Percentiles rank a stretch among this genome's conserved stretches.
Evolutionary conservation across 192 early-diverging fungal genomes (phyloP).

Genomic region (Piromyces sp.): DNA sequence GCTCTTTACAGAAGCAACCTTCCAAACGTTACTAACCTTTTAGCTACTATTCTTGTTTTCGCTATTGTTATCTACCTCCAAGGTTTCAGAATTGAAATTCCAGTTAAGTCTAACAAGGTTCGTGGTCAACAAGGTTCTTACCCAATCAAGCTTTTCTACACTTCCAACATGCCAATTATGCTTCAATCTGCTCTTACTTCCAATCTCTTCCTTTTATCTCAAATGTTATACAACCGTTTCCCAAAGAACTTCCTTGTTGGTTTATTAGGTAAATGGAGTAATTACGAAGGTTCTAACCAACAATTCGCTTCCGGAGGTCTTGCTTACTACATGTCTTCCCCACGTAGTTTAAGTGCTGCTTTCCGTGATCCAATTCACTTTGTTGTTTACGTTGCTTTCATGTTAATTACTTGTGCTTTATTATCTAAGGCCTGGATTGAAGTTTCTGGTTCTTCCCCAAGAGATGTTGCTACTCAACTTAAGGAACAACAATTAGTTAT

Average conservation of each 20-base stretch:
- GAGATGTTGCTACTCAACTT: slow-evolving; percentile 94
- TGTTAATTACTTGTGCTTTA: slow-evolving; percentile 87
- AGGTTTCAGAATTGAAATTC: slow-evolving; percentile 98
- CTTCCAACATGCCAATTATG: slow-evolving; percentile 99
- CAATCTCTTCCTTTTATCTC: slow-evolving; percentile 95
- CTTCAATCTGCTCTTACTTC: slow-evolving; percentile 90
- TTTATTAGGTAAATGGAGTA: slow-evolving; percentile 89
- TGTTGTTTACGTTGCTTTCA: slow-evolving; percentile 78
- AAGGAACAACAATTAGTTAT: slow-evolving; percentile 94
- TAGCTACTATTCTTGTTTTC: slow-evolving; percentile 77
- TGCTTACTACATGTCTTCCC: slow-evolving; percentile 98
- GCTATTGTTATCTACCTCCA: slow-evolving; percentile 87
- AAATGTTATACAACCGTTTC: slow-evolving; percentile 95
- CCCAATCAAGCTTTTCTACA: slow-evolving; percentile 99
- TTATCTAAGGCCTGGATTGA: slow-evolving; percentile 99
- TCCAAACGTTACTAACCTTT: slow-evolving; percentile 79
- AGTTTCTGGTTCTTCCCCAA: slow-evolving; percentile 89
- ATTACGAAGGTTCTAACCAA: slow-evolving; percentile 86
- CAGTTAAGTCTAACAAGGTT: slow-evolving; percentile 85
- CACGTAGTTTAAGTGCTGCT: slow-evolving; percentile 64
- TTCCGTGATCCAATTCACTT: slow-evolving; percentile 90
- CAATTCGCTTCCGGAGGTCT: slow-evolving; percentile 82
- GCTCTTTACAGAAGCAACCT: slow-evolving; percentile 80
- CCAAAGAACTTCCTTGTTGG: slow-evolving; percentile 86
- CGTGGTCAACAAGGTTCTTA: slow-evolving; percentile 96